phyloP scores from a whole-genome alignment of 345 rosid species.

The Theobroma cacao region DNA sequence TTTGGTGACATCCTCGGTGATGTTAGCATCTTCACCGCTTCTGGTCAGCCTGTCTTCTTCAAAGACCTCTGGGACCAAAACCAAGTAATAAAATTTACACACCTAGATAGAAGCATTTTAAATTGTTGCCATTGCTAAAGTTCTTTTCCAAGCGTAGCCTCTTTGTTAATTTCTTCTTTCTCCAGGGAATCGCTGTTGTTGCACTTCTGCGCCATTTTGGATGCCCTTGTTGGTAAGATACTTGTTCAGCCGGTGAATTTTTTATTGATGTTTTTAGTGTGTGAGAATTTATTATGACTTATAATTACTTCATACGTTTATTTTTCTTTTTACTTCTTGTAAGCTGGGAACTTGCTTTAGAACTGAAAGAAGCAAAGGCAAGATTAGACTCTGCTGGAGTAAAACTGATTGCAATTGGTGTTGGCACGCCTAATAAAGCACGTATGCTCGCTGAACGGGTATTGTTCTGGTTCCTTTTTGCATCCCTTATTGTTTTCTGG shows the following conservation, averaged over 20 bases:
- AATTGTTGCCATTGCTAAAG: not conserved
- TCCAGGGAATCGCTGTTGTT: constrained; percentile 73
- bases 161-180: constrained; percentile 1
- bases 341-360: constrained; percentile 86
- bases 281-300: not conserved
- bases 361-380: constrained; percentile 44
- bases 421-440: constrained; percentile 59
- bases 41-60: constrained; percentile 54
- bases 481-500: constrained; percentile 20
- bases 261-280: not conserved
- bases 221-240: constrained; percentile 71
- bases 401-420: constrained; percentile 58
- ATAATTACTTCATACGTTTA: not conserved
- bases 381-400: constrained; percentile 57
- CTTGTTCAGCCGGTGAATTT: not conserved
- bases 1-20: constrained; percentile 56
- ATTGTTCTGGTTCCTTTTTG: not conserved
- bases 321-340: not conserved
- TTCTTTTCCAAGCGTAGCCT: not conserved
- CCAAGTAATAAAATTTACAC: constrained; percentile 35
- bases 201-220: constrained; percentile 90
- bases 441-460: constrained; percentile 56
- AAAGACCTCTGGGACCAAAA: constrained; percentile 85
- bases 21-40: constrained; percentile 56
- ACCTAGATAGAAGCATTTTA: not conserved